Evolutionary conservation across 768 basidiomycete species (phyloP), one percentile per base, ranked within the genome.

Genomic region (Psilocybe sp.): DNA sequence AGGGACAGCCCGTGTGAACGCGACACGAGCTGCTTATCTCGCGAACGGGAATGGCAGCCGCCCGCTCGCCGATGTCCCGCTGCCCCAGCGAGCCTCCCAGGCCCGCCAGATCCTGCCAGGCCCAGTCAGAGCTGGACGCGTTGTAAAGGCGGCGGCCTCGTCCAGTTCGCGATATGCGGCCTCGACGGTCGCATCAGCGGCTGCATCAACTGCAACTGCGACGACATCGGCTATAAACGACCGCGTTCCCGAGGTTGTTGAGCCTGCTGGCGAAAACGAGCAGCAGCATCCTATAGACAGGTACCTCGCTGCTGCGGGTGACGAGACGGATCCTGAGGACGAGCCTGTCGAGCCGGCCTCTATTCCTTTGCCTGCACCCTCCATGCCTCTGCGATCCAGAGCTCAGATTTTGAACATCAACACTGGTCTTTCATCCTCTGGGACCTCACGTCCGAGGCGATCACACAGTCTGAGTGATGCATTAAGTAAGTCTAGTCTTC

Each of bases 401-500:
- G 60, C 49, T 35, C 38, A 52, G 39, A 40, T 50, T 32, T 38
- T 15, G 20, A 31, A 33, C 28, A 32, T 34, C 23, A 15, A 48
- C 31, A 16, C n/a, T 1, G 49, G 49, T 9, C 62, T 44, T 57
- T 60, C 2, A 61, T 77, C 20, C 60, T 78, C 79, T 28, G 69
- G 72, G 10, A 70, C 58, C 50, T 72, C 73, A n/a, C 79, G 87
- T 34, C 80, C 85, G 43, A 73, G 88, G 49, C 77, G 88, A 48
- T 89, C 87, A n/a, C 85, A 85, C 13, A 89, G 87, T 63, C 69
- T 90, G 44, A 89, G 86, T 59, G 86, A 89, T 61, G 80, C 82
- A 23, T 61, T 75, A 18, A 64, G 75, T 76, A 56, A 49, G 74
- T 61, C 23, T 20, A 38, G 49, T 54, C 53, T 28, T 49, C 16